Evolutionary conservation across 2,329 filamentous ascomycete species (phyloP).

Genomic region (Aureobasidium sp.): DNA sequence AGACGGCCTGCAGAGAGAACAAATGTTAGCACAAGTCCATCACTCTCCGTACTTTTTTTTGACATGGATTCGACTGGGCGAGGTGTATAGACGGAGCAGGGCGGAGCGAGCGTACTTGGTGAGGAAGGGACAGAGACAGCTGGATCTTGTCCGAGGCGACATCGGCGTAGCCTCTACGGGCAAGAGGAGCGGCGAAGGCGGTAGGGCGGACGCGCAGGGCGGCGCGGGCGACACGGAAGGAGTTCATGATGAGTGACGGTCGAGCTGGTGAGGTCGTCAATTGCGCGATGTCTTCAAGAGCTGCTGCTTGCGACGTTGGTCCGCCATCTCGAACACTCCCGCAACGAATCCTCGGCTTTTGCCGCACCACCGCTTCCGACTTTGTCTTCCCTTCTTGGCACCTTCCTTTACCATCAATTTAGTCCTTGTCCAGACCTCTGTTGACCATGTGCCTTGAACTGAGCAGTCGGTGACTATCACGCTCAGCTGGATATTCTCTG

Average conservation of each 20-base stretch:
- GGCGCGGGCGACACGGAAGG: constrained; percentile 82
- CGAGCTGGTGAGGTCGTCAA: constrained; percentile 7
- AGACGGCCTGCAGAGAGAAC: constrained; percentile 47
- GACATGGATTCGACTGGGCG: not conserved
- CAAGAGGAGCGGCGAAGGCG: constrained; percentile 55
- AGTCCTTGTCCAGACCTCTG: not conserved
- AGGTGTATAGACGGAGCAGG: not conserved
- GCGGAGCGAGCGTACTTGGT: constrained; percentile 66
- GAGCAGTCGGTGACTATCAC: too few relatives aligned
- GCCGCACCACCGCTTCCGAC: not conserved
- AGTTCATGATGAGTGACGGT: constrained; percentile 62
- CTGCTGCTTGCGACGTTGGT: constrained; percentile 8
- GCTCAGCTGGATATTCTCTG: not conserved
- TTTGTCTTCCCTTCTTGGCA: constrained; percentile 1
- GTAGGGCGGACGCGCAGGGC: constrained; percentile 77
- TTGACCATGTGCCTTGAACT: not conserved
- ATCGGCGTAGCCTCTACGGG: constrained; percentile 78
- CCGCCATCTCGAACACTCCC: constrained; percentile 3
- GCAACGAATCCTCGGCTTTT: constrained; percentile 4
- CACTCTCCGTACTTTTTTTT: not conserved
- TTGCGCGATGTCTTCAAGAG: constrained; percentile 6
- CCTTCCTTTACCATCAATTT: not conserved
- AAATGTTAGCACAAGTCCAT: constrained; percentile 17
- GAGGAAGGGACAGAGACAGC: constrained; percentile 93
- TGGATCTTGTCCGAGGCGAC: constrained; percentile 63